Percentiles rank a stretch among this genome's conserved stretches.
Conservation (phyloP, 176 grass and related monocot genomes). For the Carex scoparia region DNA sequence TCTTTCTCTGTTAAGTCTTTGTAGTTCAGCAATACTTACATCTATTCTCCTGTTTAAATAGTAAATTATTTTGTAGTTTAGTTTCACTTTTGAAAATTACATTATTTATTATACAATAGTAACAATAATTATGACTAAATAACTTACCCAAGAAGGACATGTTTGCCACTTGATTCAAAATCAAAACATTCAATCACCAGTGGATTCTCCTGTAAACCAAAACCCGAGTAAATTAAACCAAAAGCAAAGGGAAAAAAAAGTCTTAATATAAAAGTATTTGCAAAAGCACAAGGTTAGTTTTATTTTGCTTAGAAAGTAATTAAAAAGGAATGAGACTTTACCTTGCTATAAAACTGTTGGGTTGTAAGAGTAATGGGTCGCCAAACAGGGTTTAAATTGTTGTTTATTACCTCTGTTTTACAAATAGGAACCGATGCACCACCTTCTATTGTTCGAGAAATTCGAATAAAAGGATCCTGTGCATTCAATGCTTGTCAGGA, state of each 20-base stretch:
- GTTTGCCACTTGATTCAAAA: slow-evolving; percentile 80
- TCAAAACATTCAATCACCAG: slow-evolving; percentile 94
- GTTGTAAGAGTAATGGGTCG: slow-evolving; percentile 63
- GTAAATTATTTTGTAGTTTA: slow-evolving; percentile 1
- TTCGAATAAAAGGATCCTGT: slow-evolving; percentile 89
- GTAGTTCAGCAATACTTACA: slow-evolving; percentile 61
- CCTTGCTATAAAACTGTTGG: slow-evolving; percentile 95
- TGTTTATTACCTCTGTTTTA: slow-evolving; percentile 70
- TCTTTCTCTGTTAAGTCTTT: slow-evolving; percentile 57
- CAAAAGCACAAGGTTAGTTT: background rate
- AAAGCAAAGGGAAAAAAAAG: slow-evolving; percentile 19
- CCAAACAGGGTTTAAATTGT: slow-evolving; percentile 87
- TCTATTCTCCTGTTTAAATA: slow-evolving; percentile 52
- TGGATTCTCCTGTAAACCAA: slow-evolving; percentile 86
- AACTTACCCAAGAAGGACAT: slow-evolving; percentile 72
- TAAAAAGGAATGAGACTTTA: slow-evolving; percentile 25
- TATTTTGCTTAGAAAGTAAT: background rate
- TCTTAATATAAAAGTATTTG: background rate
- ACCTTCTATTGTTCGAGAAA: slow-evolving; percentile 73
- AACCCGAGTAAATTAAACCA: slow-evolving; percentile 13
- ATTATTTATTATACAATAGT: background rate
- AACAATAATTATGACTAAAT: background rate
- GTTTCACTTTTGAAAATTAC: background rate
- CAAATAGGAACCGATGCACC: slow-evolving; percentile 64
- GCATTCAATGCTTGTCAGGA: slow-evolving; percentile 22